These are phyloP conservation scores for Fermentozyma sake DNA, from an alignment of 1,139 yeast genomes.

Conservation along the genomic window DNA sequence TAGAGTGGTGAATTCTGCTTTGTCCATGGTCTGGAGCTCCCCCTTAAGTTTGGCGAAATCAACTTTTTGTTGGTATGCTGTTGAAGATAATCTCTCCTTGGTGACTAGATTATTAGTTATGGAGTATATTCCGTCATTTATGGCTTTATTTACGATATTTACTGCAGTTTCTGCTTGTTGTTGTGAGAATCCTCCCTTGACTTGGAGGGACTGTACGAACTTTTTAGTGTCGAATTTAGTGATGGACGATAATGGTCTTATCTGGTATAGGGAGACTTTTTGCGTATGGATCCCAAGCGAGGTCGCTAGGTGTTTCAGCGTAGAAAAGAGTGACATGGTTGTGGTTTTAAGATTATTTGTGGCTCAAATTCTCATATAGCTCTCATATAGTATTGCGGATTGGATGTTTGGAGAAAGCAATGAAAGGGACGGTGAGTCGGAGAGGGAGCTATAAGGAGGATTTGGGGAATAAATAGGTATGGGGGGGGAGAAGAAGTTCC, in stretches of 20 bases:
- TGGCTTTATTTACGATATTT: conserved; percentile 66
- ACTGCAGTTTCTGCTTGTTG: conserved; percentile 83
- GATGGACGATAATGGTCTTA: conserved; percentile 23
- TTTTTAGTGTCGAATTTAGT: conserved; percentile 74
- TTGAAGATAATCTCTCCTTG: conserved; percentile 73
- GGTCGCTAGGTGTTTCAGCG: too few species aligned
- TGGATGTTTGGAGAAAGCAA: too few species aligned
- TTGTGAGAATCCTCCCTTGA: conserved; percentile 64
- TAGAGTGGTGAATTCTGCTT: conserved; percentile 75
- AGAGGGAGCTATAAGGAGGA: too few species aligned
- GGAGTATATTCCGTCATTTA: conserved; percentile 76
- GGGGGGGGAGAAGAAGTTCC: too few species aligned
- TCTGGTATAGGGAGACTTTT: not conserved
- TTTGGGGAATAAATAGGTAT: too few species aligned
- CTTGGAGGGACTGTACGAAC: conserved; percentile 64
- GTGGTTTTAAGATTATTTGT: too few species aligned
- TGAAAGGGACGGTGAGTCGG: too few species aligned
- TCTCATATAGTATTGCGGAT: too few species aligned
- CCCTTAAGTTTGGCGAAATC: conserved; percentile 93
- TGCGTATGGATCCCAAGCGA: too few species aligned
- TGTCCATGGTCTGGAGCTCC: conserved; percentile 83
- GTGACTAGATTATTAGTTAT: conserved; percentile 75
- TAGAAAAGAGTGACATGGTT: too few species aligned
- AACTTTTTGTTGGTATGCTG: conserved; percentile 92
- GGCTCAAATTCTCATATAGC: too few species aligned